Conservation (phyloP, 306 rosid genomes). For the Vigna reflexopilosa region DNA sequence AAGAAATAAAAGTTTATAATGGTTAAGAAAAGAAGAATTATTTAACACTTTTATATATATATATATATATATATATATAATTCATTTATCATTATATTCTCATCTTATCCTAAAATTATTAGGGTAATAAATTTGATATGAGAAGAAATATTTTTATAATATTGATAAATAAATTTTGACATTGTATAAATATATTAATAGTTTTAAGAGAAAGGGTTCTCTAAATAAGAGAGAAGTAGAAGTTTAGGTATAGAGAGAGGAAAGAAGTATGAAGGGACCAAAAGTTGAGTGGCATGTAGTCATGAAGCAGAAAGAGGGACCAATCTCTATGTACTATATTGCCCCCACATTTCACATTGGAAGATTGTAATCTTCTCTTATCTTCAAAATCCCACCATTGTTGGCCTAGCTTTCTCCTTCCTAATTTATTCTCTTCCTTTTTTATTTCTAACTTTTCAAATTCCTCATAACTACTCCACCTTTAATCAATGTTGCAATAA, state of each 20-base stretch:
- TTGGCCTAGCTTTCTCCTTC: conserved; percentile 16
- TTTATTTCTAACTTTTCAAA: not conserved
- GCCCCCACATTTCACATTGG: conserved; percentile 47
- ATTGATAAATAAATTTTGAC: no score
- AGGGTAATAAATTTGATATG: no score
- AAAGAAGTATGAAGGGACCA: conserved; percentile 53
- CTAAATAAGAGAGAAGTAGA: not conserved
- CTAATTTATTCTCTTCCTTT: not conserved
- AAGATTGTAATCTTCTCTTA: conserved; percentile 50
- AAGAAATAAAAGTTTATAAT: not conserved
- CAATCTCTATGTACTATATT: conserved; percentile 42
- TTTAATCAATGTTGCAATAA: no score
- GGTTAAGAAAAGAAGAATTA: not conserved
- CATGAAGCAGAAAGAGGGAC: conserved; percentile 55
- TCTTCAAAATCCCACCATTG: conserved; percentile 40
- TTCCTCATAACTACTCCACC: not conserved
- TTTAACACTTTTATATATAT: no score
- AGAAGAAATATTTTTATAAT: no score
- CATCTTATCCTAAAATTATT: no score
- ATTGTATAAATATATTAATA: no score
- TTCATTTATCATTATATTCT: no score
- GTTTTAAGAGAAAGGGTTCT: not conserved
- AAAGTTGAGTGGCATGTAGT: conserved; percentile 48
- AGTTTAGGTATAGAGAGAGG: conserved; percentile 49
- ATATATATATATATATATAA: no score